A percentile compares a stretch with the other conserved stretches of the same genome.
phyloP scores from a whole-genome alignment of 2,329 filamentous ascomycete species.

The Helotiales sp. region DNA sequence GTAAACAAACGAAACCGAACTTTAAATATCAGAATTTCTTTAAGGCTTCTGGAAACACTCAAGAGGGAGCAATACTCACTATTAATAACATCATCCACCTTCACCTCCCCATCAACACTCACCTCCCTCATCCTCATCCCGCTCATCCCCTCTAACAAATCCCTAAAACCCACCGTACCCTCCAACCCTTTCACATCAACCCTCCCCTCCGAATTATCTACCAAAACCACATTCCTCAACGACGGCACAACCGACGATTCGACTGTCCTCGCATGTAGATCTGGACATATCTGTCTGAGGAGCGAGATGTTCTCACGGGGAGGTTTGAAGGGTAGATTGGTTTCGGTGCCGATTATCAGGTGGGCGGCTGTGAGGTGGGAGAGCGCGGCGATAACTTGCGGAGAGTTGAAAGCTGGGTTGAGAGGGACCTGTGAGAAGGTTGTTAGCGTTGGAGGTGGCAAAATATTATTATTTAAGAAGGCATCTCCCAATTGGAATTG shows the following conservation, averaged over 20 bases:
- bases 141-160: constrained; percentile 32
- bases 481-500: no score
- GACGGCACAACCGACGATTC: constrained; percentile 66
- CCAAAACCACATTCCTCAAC: constrained; percentile 71
- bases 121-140: constrained; percentile 44
- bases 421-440: constrained; percentile 68
- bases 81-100: constrained; percentile 77
- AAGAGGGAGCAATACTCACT: constrained; percentile 63
- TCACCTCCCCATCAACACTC: constrained; percentile 52
- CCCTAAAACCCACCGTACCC: constrained; percentile 38
- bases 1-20: not conserved
- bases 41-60: not conserved
- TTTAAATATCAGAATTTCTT: no score
- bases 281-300: constrained; percentile 55
- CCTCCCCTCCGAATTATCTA: constrained; percentile 71
- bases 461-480: no score
- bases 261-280: constrained; percentile 45
- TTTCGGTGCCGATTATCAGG: constrained; percentile 85
- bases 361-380: constrained; percentile 74
- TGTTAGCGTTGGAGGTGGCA: not conserved
- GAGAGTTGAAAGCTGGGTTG: constrained; percentile 85
- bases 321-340: constrained; percentile 75
- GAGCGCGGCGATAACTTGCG: constrained; percentile 79
- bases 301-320: constrained; percentile 64
- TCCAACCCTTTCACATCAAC: not conserved